Conservation (phyloP, 768 basidiomycete species). For the Kwoniella sp. region DNA sequence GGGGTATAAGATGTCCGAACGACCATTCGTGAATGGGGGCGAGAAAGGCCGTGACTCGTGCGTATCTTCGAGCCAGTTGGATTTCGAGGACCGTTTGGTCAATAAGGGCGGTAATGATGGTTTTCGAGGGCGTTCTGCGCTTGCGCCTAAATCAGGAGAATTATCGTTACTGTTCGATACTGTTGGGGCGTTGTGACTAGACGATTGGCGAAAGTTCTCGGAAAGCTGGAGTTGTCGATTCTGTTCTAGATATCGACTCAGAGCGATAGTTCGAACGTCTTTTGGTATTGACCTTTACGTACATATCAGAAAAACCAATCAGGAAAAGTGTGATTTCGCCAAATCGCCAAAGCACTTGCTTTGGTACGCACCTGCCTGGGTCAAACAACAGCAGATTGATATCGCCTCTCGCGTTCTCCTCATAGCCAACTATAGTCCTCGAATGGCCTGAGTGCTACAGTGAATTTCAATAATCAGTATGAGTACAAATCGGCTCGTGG, state of each 20-base stretch:
- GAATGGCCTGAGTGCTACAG: slow-evolving; percentile 78
- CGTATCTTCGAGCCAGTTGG: slow-evolving; percentile 16
- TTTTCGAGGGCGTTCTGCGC: neutral
- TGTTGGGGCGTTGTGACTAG: neutral
- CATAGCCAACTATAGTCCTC: slow-evolving; percentile 81
- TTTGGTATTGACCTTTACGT: slow-evolving; percentile 33
- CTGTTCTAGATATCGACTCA: slow-evolving; percentile 6
- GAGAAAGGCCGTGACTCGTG: slow-evolving; percentile 39
- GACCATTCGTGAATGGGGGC: slow-evolving; percentile 41
- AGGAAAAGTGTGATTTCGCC: no score
- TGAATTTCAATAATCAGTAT: neutral
- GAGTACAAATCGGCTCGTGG: neutral
- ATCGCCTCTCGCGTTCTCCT: slow-evolving; percentile 64
- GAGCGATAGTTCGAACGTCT: slow-evolving; percentile 21
- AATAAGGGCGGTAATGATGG: slow-evolving; percentile 3
- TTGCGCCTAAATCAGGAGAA: neutral
- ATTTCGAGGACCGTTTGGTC: slow-evolving; percentile 11
- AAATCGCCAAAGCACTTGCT: no score
- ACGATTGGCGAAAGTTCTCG: neutral
- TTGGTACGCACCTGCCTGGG: slow-evolving; percentile 60
- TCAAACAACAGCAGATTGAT: slow-evolving; percentile 75
- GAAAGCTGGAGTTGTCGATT: neutral
- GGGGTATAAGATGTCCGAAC: slow-evolving; percentile 24
- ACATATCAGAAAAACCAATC: no score
- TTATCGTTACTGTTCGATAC: neutral